Base-by-base conservation (phyloP, 768 basidiomycete genomes). In the Termitomyces bulborhizus region DNA sequence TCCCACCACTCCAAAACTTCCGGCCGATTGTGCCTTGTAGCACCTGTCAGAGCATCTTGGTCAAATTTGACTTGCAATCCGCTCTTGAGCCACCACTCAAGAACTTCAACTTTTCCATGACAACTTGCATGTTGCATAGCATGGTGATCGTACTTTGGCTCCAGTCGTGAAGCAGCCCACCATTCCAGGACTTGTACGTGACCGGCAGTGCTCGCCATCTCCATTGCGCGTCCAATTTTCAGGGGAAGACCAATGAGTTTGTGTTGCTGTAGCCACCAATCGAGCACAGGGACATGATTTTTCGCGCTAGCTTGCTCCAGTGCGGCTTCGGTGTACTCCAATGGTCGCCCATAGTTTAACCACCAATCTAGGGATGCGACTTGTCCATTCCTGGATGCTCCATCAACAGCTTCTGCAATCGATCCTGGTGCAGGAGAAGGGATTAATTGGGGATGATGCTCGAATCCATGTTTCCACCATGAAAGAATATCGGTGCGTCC, bases 1-100 rank as follows among this genome's bases (percentile, higher is more conserved):
- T 89, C 80, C 93, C 93, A 94, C 92, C 92, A 95, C 58, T 90
- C 85, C 24, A 95, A 71, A 31, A 92, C 87, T 60, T 88, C 86
- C 26, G 86, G 85, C 40, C 87, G 79, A 60, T 92, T 90, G 67
- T 91, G 84, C 61, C 85, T 77, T 27, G 92, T 93, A 27, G 92
- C 92, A 26, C 87, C 85, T 4, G 80, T 82, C 52, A 94, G 75
- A 8, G 83, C 86, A 57, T 93, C 91, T 57, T 82, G 85, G 64
- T 94, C 90, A 66, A 87, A 93, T 42, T 84, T 77, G 52, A 93
- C 71, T 62, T 88, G 86, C 39, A 92, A 68, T 9, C 88, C 89
- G 58, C 86, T 88, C 26, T 80, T 79, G 44, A 86, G 66, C 91
- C 91, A 93, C 91, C 91, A 93, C 61, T 88, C 74, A 58, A 93